These are phyloP conservation scores for Erigeron canadensis DNA, from an alignment of 129 eudicot species.

Conservation along the genomic window DNA sequence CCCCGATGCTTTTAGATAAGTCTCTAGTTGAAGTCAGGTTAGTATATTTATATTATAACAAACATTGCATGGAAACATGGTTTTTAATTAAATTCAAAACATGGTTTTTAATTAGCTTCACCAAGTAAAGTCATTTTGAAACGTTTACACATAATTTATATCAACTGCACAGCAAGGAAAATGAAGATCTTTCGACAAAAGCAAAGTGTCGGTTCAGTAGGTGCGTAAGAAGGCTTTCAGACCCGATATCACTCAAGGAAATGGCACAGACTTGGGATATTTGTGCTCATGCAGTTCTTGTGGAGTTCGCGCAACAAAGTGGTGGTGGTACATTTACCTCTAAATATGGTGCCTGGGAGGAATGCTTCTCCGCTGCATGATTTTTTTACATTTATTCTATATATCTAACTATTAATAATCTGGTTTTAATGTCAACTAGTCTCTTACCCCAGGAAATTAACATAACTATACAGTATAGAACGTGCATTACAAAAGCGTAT, in stretches of 20 bases:
- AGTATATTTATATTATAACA: too few relatives aligned
- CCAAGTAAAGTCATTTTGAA: neutral
- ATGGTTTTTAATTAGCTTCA: too few relatives aligned
- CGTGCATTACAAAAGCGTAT: too few relatives aligned
- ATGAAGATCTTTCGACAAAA: conserved; percentile 31
- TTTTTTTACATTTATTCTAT: neutral
- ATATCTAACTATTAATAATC: too few relatives aligned
- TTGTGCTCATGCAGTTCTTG: conserved; percentile 35
- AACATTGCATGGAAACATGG: neutral
- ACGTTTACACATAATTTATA: neutral
- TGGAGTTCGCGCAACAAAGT: conserved; percentile 30
- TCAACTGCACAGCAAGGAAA: conserved; percentile 18
- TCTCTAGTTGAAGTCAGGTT: conserved; percentile 82
- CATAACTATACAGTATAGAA: too few relatives aligned
- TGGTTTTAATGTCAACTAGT: too few relatives aligned
- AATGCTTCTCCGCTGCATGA: conserved; percentile 48
- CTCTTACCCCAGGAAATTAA: too few relatives aligned
- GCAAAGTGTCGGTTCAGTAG: conserved; percentile 15
- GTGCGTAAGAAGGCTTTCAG: conserved; percentile 16
- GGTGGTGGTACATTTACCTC: conserved; percentile 43
- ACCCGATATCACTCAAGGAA: conserved; percentile 26
- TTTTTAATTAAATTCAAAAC: too few relatives aligned
- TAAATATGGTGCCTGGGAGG: conserved; percentile 42
- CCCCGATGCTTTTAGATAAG: conserved; percentile 88
- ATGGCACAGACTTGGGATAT: conserved; percentile 41